Evolutionary conservation across 2,329 filamentous ascomycete species (phyloP), one percentile per base, ranked within the genome.

Genomic region (Blastomyces emzantsi): DNA sequence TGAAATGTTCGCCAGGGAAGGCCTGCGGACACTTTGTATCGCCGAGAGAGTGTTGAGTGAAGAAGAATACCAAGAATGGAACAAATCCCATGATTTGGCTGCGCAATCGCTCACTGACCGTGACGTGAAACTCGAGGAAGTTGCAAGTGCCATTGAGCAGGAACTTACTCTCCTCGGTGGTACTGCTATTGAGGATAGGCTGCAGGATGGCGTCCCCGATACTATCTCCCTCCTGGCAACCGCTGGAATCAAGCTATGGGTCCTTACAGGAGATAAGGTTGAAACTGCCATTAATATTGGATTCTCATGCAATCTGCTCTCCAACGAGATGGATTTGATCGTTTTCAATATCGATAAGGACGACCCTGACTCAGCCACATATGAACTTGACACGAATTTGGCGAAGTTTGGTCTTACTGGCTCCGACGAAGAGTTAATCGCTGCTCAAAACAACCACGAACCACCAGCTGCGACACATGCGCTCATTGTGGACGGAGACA

Each of bases 201-300:
- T 99, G 36, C 94, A 99, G 77, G 94, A 99, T 70, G 94, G 93
- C 64, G 94, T 99, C 3, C 94, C 94, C 7, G 94, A 97, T 73
- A 93, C 94, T 0, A 99, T 99, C 70, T 90, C 89, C 60, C 80
- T 99, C 55, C 86, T 99, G 61, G 93, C 89, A 39, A 86, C 92
- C 71, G 94, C 94, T 62, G 95, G 95, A 74, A 97, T 99, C 77
- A 99, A 99, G 77, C 85, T 99, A 8, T 99, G 94, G 94, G 94
- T 99, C 62, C 80, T 99, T 67, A 99, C 94, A 19, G 94, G 95
- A 67, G 94, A 99, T 82, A 99, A 97, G 77, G 93, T 97, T 41
- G 94, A 99, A 78, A 99, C 94, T 30, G 94, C 95, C 64, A 99
- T 99, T 85, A 99, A 99, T 78, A 99, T 99, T 73, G 94, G 94